A percentile compares a stretch with the other conserved stretches of the same genome.
Conservation (phyloP, 2,329 filamentous ascomycete species). For the Alternaria conjuncta region DNA sequence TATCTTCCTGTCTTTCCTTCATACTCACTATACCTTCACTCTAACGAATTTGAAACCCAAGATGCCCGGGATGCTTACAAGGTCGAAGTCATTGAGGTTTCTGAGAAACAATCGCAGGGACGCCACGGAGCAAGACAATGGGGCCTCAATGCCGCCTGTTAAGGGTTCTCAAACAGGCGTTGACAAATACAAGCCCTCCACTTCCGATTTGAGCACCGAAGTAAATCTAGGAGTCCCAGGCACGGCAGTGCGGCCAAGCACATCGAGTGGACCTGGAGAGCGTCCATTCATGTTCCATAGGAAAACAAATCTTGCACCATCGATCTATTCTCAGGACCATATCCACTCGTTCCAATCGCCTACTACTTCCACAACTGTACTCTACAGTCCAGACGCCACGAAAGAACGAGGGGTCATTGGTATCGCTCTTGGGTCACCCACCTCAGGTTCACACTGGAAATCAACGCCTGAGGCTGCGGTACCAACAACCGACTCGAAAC, state of each 20-base stretch:
- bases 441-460: conserved; percentile 39
- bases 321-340: conserved; percentile 31
- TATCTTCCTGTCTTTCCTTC: conserved; percentile 29
- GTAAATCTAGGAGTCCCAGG: conserved; percentile 37
- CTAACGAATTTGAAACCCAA: conserved; percentile 44
- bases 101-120: conserved; percentile 42
- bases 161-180: conserved; percentile 31
- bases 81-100: conserved; percentile 48
- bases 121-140: conserved; percentile 35
- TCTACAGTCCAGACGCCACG: conserved; percentile 40
- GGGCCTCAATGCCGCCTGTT: conserved; percentile 31
- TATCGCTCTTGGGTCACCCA: conserved; percentile 50
- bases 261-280: conserved; percentile 43
- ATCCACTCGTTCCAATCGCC: conserved; percentile 37
- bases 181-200: conserved; percentile 42
- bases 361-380: conserved; percentile 37
- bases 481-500: conserved; percentile 7
- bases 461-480: conserved; percentile 26
- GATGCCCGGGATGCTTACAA: conserved; percentile 47
- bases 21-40: conserved; percentile 31
- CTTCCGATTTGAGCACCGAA: conserved; percentile 34
- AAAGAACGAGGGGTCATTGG: conserved; percentile 44
- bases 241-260: conserved; percentile 42
- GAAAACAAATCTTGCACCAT: conserved; percentile 39
- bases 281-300: conserved; percentile 45